A percentile compares a stretch with the other conserved stretches of the same genome.
phyloP scores from a whole-genome alignment of 140 eudicot species.

The Ambrosia hybrid region DNA sequence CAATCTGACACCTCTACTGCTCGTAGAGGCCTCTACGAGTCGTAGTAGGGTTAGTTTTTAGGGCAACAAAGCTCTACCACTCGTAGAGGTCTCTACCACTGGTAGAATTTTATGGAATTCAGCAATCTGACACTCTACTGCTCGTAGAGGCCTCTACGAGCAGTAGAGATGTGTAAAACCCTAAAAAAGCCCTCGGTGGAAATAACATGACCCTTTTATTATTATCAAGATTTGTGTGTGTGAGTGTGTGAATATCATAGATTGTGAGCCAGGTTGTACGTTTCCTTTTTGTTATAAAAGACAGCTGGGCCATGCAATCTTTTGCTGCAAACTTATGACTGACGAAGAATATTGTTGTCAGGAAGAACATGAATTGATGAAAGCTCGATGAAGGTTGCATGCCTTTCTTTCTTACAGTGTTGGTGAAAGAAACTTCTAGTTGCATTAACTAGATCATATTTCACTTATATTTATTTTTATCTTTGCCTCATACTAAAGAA shows the following conservation, averaged over 20 bases:
- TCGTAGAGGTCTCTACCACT: too few species aligned
- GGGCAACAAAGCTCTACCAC: too few species aligned
- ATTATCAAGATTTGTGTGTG: background rate
- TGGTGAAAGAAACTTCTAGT: constrained; percentile 5
- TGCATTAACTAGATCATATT: constrained; percentile 9
- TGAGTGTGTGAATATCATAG: background rate
- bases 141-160: too few species aligned
- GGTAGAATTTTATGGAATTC: too few species aligned
- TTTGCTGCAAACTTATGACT: constrained; percentile 29
- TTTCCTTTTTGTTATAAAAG: constrained; percentile 9
- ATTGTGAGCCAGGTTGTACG: background rate
- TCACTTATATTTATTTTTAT: background rate
- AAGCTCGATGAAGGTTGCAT: constrained; percentile 3
- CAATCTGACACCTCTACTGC: too few species aligned
- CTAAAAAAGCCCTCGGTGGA: too few species aligned
- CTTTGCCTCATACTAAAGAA: background rate
- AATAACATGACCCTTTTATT: too few species aligned
- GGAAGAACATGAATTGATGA: constrained; percentile 22
- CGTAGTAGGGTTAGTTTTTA: too few species aligned
- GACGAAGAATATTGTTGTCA: constrained; percentile 16
- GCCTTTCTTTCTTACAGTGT: constrained; percentile 12
- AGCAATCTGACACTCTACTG: too few species aligned
- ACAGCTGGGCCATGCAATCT: constrained; percentile 25
- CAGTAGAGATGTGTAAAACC: too few species aligned
- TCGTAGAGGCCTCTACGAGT: too few species aligned